Evolutionary conservation across 2,329 filamentous ascomycete species (phyloP), one percentile per base, ranked within the genome.

Genomic region (Arthrinium phaeospermum): DNA sequence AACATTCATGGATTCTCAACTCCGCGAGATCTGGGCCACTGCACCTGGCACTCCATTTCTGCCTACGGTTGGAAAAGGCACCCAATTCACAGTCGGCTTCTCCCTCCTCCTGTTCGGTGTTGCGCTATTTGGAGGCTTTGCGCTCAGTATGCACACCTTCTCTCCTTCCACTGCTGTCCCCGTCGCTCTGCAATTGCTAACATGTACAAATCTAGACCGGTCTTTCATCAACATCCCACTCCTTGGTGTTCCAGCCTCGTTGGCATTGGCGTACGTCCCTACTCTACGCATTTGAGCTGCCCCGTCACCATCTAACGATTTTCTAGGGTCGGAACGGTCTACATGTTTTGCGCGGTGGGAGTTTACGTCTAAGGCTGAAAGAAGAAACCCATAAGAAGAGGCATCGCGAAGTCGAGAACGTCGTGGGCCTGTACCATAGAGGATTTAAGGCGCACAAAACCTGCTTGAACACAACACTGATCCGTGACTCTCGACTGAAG

Each of bases 261-360:
- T 97, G 78, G 93, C 95, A 75, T 90, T 98, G 85, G 96, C 94
- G 96, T 98, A 91, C 80, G 94, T 85, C 51, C 68, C 68, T 67
- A 70, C 69, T 27, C 46, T 47, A 22, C 19, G 41, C 44, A 24
- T 30, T 46, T n/a, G 12, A 22, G 68, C 53, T 69, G 68, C 73
- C 57, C 77, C 72, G 46, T 61, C 72, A 27, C 22, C n/a, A 19
- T 30, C 34, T 34, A 68, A 16, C 13, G 6, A 19, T 45, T 77
- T 78, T 74, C 78, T 80, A 98, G 96, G 69, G 93, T 98, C 83
- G 96, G 96, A 78, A 92, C 96, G 69, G 95, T 99, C 67, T 98
- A 96, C 85, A 98, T 98, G 93, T 98, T 99, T 85, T 99, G 96
- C 85, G 96, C 95, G 73, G 96, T 96, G 82, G 96, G 96, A 82